phyloP scores from a whole-genome alignment of 306 rosid species.

The Rosa persica region DNA sequence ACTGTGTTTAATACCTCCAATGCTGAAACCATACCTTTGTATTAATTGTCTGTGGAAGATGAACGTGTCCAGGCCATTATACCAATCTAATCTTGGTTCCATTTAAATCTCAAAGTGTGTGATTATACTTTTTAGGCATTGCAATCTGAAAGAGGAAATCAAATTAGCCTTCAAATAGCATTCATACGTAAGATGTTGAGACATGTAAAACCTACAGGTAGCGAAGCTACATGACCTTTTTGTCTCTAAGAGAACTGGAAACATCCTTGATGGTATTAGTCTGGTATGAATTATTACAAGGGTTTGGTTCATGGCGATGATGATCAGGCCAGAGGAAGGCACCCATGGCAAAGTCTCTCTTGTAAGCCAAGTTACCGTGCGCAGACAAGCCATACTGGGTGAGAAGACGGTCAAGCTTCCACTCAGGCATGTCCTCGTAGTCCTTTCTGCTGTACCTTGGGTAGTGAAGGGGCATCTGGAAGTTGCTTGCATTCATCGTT shows the following conservation, averaged over 20 bases:
- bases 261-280: conserved; percentile 6
- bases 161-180: not conserved
- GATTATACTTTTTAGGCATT: not conserved
- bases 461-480: conserved; percentile 84
- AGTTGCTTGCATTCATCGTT: conserved; percentile 30
- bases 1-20: not conserved
- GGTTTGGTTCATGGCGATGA: conserved; percentile 12
- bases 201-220: not conserved
- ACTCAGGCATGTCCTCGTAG: conserved; percentile 71
- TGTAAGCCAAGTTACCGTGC: conserved; percentile 63
- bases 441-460: conserved; percentile 71
- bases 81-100: not conserved
- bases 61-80: not conserved
- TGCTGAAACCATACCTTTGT: not conserved
- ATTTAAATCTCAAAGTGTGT: not conserved
- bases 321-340: conserved; percentile 72
- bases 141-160: not conserved
- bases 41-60: not conserved
- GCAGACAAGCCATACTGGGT: conserved; percentile 67
- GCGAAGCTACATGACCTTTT: conserved; percentile 14
- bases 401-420: conserved; percentile 71
- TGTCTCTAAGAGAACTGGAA: conserved; percentile 15
- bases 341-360: conserved; percentile 72
- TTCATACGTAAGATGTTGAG: not conserved
- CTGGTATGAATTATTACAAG: not conserved